Base-by-base conservation (phyloP, 768 basidiomycete genomes). In the Cystoderma amianthinum region DNA sequence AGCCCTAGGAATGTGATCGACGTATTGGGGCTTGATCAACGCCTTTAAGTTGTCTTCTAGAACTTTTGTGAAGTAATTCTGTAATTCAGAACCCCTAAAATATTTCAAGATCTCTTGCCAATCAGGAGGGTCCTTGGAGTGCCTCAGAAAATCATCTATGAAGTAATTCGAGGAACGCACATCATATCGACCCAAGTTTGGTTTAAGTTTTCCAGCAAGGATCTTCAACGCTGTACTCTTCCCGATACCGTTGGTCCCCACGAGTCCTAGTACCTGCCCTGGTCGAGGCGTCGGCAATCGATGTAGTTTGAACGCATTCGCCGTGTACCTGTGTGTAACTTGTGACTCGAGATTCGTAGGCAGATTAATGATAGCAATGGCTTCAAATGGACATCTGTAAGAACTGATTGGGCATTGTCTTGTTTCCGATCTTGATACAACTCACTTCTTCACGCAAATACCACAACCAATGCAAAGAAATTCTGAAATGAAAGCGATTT, bases 31-130 rank as follows among this genome's bases (percentile, higher is more conserved):
- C 65, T 99, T 99, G 62, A 98, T 98, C 47, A 99, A 78, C 1
- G 96, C 94, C 69, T 97, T 98, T 58, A 98, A 70, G 57, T 99
- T 93, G 64, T 99, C 96, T 63, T 98, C 96, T 15, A 99, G 74
- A 4, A 98, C 92, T 64, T 98, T 98, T 38, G 96, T 98, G 65
- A 99, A 99, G 69, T 98, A 99, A 60, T 99, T 99, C 59, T 99
- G 96, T 18, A 99, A 76, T 65, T 98, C 96, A 4, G 94, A 97
- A 39, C 96, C 96, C 48, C 96, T 84, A 76, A 97, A 99, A 60
- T 99, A 87, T 64, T 95, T 95, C 38, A 99, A 68, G 50, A 99
- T 97, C 59, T 98, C 96, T 60, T 91, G 84, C 96, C 96, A 99
- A 58, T 98, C 96, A 13, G 96, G 96, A 16, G 96, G 96, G 58